Evolutionary conservation across 306 rosid genomes (phyloP).

Genomic region (Quercus wislizeni): DNA sequence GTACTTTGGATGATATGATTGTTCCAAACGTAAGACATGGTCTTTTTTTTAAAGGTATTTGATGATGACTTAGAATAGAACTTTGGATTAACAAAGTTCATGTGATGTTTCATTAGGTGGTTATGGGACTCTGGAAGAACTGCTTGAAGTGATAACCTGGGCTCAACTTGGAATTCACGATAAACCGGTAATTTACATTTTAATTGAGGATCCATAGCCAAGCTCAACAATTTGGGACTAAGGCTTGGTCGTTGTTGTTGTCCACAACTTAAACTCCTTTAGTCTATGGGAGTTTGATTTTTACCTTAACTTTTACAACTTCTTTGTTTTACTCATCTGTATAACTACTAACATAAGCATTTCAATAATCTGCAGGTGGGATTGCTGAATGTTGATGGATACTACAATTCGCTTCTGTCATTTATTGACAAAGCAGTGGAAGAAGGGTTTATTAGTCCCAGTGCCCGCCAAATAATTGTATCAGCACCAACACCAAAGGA

Average conservation of each 20-base stretch:
- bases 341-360: neutral
- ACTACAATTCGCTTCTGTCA: constrained; percentile 80
- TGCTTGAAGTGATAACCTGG: constrained; percentile 98
- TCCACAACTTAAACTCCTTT: neutral
- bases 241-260: neutral
- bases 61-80: neutral
- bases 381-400: constrained; percentile 93
- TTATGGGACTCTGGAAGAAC: constrained; percentile 95
- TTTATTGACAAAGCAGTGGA: constrained; percentile 96
- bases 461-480: constrained; percentile 88
- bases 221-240: neutral
- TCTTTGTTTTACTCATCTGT: neutral
- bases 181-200: constrained; percentile 63
- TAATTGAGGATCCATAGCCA: no score
- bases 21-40: neutral
- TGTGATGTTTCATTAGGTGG: constrained; percentile 60
- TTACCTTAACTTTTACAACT: neutral
- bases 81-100: constrained; percentile 5
- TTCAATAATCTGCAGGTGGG: constrained; percentile 65
- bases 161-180: constrained; percentile 99
- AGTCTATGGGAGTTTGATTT: neutral
- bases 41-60: neutral
- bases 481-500: constrained; percentile 91
- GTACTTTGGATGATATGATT: neutral
- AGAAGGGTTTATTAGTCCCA: constrained; percentile 89